Evolutionary conservation across 164 flowering plant genomes (phyloP).

Genomic region (Magnolia kwangsiensis): DNA sequence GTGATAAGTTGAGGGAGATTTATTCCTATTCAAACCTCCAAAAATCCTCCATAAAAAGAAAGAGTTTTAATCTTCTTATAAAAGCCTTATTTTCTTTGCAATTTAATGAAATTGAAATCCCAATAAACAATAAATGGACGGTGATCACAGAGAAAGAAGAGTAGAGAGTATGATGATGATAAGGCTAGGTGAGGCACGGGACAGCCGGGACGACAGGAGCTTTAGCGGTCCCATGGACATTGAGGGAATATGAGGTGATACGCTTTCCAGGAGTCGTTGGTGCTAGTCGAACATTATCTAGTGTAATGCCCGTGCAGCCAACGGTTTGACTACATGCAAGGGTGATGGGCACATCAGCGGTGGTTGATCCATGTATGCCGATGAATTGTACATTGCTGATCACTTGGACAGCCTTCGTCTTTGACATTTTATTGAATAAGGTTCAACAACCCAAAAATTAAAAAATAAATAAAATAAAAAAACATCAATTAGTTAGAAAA

Average conservation of each 20-base stretch:
- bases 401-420: constrained; percentile 24
- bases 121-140: too few relatives aligned
- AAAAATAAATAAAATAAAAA: too few relatives aligned
- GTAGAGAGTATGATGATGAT: background rate
- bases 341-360: constrained; percentile 13
- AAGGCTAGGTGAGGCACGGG: background rate
- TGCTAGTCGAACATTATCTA: background rate
- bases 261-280: background rate
- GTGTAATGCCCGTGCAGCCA: constrained; percentile 19
- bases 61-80: too few relatives aligned
- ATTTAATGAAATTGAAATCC: too few relatives aligned
- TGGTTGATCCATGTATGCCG: constrained; percentile 24
- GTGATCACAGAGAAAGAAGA: background rate
- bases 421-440: background rate
- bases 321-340: constrained; percentile 26
- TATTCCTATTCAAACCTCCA: too few relatives aligned
- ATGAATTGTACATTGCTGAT: constrained; percentile 30
- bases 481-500: too few relatives aligned
- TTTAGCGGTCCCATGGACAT: background rate
- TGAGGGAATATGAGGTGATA: background rate
- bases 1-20: too few relatives aligned
- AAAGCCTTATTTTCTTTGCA: too few relatives aligned
- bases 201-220: background rate
- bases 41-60: too few relatives aligned
- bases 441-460: too few relatives aligned